These are phyloP conservation scores for Beauveria sp. DNA, from an alignment of 2,329 filamentous ascomycete species.

Conservation along the genomic window DNA sequence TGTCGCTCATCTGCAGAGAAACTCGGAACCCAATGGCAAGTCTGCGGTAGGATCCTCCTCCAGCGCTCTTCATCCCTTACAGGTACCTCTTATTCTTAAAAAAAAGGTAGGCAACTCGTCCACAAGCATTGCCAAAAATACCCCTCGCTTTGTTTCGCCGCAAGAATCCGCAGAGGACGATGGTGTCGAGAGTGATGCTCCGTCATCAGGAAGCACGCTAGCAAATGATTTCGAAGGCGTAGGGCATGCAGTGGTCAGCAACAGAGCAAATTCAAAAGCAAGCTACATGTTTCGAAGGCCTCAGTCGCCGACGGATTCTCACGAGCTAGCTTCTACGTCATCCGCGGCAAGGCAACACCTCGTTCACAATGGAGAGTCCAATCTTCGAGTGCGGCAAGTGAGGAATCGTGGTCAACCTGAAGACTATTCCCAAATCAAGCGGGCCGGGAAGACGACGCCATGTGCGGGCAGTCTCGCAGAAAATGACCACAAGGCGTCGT, in stretches of 20 bases:
- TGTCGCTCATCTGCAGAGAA: slow-evolving; percentile 14
- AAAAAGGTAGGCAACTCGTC: slow-evolving; percentile 52
- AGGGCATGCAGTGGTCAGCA: background rate
- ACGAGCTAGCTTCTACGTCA: background rate
- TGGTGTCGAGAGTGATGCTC: slow-evolving; percentile 16
- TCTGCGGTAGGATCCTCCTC: slow-evolving; percentile 28
- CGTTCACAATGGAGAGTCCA: background rate
- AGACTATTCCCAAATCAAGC: background rate
- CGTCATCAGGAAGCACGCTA: slow-evolving; percentile 31
- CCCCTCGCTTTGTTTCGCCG: slow-evolving; percentile 52
- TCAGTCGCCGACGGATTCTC: background rate
- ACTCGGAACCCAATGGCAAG: background rate
- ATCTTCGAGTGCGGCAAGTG: background rate
- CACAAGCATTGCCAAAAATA: slow-evolving; percentile 45
- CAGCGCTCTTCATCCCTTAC: slow-evolving; percentile 35
- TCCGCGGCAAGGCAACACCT: background rate
- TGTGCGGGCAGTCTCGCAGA: background rate
- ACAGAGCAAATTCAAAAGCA: background rate
- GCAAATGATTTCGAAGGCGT: slow-evolving; percentile 21
- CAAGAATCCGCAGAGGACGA: slow-evolving; percentile 39
- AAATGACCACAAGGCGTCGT: background rate
- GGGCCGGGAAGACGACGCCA: background rate
- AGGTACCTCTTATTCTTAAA: slow-evolving; percentile 51
- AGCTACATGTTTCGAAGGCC: background rate
- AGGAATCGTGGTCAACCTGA: background rate